These are phyloP conservation scores for Hippophae rhamnoides DNA, from an alignment of 306 rosid species.

Conservation along the genomic window DNA sequence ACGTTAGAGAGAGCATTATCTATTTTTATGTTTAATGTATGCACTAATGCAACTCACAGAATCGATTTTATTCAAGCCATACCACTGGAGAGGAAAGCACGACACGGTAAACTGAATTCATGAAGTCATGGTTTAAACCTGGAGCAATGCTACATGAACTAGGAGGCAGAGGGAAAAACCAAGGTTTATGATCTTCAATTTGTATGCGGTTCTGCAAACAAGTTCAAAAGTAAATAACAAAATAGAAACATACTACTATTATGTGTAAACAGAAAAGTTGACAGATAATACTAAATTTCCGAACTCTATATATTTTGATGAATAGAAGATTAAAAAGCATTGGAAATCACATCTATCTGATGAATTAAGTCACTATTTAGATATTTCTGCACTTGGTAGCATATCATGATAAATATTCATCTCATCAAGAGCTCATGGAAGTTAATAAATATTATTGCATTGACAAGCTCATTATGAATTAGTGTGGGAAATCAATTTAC, in stretches of 20 bases:
- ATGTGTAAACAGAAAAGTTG: slow-evolving; percentile 2
- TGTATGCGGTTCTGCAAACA: slow-evolving; percentile 44
- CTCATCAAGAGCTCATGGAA: too few species aligned
- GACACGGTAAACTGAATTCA: slow-evolving; percentile 49
- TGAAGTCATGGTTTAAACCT: slow-evolving; percentile 88
- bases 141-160: slow-evolving; percentile 54
- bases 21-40: not conserved
- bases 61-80: slow-evolving; percentile 13
- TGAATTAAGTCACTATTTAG: too few species aligned
- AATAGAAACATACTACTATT: slow-evolving; percentile 6
- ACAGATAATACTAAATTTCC: not conserved
- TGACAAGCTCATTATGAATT: too few species aligned
- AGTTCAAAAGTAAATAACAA: slow-evolving; percentile 16
- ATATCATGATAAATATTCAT: too few species aligned
- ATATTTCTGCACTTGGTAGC: too few species aligned
- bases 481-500: too few species aligned
- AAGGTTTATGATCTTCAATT: slow-evolving; percentile 49
- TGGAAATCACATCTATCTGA: too few species aligned
- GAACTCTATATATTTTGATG: slow-evolving; percentile 2
- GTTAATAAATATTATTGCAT: too few species aligned
- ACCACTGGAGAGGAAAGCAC: slow-evolving; percentile 98
- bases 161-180: slow-evolving; percentile 90
- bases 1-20: not conserved
- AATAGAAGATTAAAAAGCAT: not conserved
- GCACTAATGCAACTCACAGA: too few species aligned